Evolutionary conservation across 768 basidiomycete species (phyloP).

Genomic region (Trametes gibbosa): DNA sequence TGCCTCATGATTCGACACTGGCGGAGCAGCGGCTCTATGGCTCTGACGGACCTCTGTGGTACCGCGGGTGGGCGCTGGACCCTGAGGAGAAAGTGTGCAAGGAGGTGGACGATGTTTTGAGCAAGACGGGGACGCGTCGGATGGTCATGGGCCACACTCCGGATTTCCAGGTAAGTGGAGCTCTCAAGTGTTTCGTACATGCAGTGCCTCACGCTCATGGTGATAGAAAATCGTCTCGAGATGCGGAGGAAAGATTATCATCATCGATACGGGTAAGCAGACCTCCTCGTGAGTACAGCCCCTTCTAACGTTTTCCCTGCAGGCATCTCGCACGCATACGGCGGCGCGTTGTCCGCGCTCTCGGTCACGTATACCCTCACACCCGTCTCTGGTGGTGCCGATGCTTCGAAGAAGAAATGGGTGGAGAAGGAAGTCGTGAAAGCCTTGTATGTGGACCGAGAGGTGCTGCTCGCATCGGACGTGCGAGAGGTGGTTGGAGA

Average conservation of each 20-base stretch:
- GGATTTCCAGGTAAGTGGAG: constrained; percentile 58
- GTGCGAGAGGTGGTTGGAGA: constrained; percentile 25
- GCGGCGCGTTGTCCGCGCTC: constrained; percentile 86
- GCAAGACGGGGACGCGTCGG: constrained; percentile 75
- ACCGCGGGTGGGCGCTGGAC: constrained; percentile 86
- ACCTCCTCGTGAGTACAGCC: not conserved
- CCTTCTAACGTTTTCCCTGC: too few relatives aligned
- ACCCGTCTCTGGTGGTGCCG: constrained; percentile 41
- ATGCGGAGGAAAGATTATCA: constrained; percentile 89
- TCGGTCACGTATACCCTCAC: constrained; percentile 83
- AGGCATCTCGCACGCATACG: constrained; percentile 96
- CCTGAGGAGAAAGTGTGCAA: constrained; percentile 66
- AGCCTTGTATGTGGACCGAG: constrained; percentile 57
- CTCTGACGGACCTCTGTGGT: constrained; percentile 89
- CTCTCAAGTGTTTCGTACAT: too few relatives aligned
- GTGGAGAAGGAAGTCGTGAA: constrained; percentile 61
- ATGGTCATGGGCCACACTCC: constrained; percentile 99
- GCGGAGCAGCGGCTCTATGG: constrained; percentile 75
- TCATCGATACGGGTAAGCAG: constrained; percentile 85
- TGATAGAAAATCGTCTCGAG: constrained; percentile 72
- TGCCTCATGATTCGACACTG: constrained; percentile 61
- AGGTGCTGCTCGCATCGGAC: constrained; percentile 50
- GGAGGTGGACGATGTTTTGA: constrained; percentile 67
- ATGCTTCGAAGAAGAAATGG: constrained; percentile 42
- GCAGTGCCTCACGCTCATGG: not conserved